phyloP scores from a whole-genome alignment of 2,329 filamentous ascomycete genomes.

The Clonostachys sp. region DNA sequence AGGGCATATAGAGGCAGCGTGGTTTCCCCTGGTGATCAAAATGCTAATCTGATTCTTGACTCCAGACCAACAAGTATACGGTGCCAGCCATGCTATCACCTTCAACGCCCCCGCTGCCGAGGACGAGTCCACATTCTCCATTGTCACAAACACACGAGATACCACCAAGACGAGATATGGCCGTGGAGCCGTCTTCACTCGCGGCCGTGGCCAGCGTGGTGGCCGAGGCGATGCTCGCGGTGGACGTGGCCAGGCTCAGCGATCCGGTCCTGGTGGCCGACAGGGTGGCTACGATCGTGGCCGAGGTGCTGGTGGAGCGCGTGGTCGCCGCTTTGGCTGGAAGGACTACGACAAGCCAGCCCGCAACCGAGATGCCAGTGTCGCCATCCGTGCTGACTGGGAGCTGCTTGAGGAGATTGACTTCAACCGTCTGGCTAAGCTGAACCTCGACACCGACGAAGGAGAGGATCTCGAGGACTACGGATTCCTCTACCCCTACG shows the following conservation, averaged over 20 bases:
- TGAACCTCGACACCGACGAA: conserved; percentile 91
- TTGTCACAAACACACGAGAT: conserved; percentile 92
- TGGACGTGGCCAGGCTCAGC: conserved; percentile 60
- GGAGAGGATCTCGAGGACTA: conserved; percentile 95
- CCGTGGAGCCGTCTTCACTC: conserved; percentile 85
- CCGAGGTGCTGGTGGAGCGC: conserved; percentile 62
- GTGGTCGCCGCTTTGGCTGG: conserved; percentile 91
- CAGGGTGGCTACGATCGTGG: conserved; percentile 68
- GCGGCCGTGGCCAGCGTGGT: conserved; percentile 73
- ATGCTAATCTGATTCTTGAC: neutral
- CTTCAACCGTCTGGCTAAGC: conserved; percentile 89
- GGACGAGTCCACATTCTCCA: conserved; percentile 95
- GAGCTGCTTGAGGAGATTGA: conserved; percentile 96
- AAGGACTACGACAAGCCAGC: conserved; percentile 98
- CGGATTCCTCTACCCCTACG: conserved; percentile 98
- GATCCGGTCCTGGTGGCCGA: conserved; percentile 64
- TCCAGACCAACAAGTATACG: conserved; percentile 93
- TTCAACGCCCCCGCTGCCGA: conserved; percentile 91
- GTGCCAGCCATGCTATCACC: conserved; percentile 76
- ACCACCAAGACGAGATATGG: conserved; percentile 82
- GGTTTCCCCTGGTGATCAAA: neutral
- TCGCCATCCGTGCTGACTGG: conserved; percentile 97
- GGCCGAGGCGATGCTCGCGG: conserved; percentile 59
- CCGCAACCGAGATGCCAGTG: conserved; percentile 90
- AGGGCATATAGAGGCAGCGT: conserved; percentile 11